A percentile compares a stretch with the other conserved stretches of the same genome.
Conservation (phyloP, 306 rosid genomes). For the Cicer judaicum region DNA sequence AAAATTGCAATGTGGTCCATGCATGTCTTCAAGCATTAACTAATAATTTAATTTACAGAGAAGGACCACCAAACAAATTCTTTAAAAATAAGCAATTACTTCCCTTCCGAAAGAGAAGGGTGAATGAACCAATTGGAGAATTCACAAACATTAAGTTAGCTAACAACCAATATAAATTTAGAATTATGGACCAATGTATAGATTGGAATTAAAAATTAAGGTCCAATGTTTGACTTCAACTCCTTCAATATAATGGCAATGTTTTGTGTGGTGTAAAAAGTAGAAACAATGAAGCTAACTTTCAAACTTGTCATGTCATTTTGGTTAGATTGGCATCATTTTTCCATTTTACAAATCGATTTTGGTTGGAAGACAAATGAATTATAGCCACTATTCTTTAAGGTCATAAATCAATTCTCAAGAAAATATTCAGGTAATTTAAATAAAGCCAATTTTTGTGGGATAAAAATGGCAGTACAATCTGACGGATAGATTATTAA, state of each 20-base stretch:
- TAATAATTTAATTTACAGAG: constrained; percentile 31
- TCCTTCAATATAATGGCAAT: constrained; percentile 38
- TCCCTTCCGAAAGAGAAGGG: background rate
- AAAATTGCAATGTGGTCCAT: constrained; percentile 56
- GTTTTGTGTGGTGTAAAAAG: constrained; percentile 20
- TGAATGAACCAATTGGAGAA: background rate
- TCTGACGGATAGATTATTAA: too few species aligned
- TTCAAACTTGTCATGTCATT: constrained; percentile 36
- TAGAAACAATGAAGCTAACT: constrained; percentile 27
- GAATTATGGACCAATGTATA: constrained; percentile 9
- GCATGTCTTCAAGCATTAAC: constrained; percentile 40
- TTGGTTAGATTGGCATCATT: constrained; percentile 5
- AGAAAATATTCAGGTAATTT: background rate
- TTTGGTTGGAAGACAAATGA: background rate
- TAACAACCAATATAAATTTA: constrained; percentile 2
- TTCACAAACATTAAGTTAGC: constrained; percentile 20
- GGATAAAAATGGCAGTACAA: too few species aligned
- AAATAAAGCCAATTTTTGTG: too few species aligned
- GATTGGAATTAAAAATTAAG: background rate
- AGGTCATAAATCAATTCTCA: background rate
- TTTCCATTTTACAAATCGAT: background rate
- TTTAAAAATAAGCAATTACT: constrained; percentile 32
- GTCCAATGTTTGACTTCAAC: background rate
- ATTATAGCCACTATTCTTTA: constrained; percentile 4
- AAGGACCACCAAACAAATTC: constrained; percentile 52